Conservation (phyloP, 176 grass and related monocot species). For the Tuctoria greenei region DNA sequence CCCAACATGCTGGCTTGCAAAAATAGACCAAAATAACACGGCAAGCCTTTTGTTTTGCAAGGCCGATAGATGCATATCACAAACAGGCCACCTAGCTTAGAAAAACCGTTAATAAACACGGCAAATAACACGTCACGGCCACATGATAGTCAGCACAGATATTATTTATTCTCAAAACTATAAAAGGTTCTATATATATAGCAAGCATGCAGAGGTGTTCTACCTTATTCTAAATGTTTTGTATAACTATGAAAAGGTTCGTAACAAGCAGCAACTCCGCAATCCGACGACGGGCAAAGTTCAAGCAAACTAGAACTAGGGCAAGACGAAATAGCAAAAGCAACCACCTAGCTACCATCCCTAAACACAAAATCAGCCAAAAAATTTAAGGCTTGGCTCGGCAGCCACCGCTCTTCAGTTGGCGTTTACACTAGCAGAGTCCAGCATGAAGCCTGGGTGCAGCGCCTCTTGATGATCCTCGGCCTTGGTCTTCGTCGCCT, state of each 20-base stretch:
- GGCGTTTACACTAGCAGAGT: slow-evolving; percentile 43
- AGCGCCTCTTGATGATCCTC: slow-evolving; percentile 46
- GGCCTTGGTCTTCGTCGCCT: slow-evolving; percentile 31
- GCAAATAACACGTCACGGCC: too few relatives aligned
- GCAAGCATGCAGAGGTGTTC: slow-evolving; percentile 5
- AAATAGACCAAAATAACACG: background rate
- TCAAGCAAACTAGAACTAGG: slow-evolving; percentile 34
- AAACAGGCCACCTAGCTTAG: too few relatives aligned
- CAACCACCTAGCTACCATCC: slow-evolving; percentile 22
- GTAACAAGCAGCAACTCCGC: slow-evolving; percentile 23
- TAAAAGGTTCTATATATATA: background rate
- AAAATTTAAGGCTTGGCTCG: background rate
- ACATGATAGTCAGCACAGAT: background rate
- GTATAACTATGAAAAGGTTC: slow-evolving; percentile 4
- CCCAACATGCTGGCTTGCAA: background rate
- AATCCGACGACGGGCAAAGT: background rate
- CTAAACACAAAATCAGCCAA: slow-evolving; percentile 5
- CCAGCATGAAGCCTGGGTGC: slow-evolving; percentile 38
- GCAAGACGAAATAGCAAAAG: background rate
- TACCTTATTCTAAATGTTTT: slow-evolving; percentile 26
- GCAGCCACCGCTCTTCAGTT: slow-evolving; percentile 28
- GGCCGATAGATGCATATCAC: too few relatives aligned
- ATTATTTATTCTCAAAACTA: slow-evolving; percentile 18
- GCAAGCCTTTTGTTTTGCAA: too few relatives aligned
- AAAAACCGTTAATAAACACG: too few relatives aligned